These are phyloP conservation scores for Sporothrix pallida DNA, from an alignment of 2,329 filamentous ascomycete species.

Conservation along the genomic window DNA sequence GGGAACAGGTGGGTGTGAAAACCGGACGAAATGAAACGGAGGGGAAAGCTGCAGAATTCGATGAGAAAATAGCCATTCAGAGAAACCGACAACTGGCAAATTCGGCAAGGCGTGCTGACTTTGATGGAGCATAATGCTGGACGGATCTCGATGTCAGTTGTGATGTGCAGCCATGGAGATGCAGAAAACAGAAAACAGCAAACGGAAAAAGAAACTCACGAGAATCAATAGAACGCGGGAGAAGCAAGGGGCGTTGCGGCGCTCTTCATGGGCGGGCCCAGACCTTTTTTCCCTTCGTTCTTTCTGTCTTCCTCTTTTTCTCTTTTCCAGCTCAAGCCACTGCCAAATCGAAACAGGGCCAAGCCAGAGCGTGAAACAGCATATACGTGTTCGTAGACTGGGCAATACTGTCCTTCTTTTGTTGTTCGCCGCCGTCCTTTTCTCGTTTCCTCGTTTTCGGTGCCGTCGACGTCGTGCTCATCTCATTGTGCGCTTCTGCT, in stretches of 20 bases:
- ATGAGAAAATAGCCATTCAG: neutral
- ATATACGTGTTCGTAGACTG: neutral
- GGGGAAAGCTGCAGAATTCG: neutral
- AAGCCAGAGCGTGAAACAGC: constrained; percentile 25
- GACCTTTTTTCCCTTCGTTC: neutral
- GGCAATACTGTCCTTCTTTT: neutral
- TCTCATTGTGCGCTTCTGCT: constrained; percentile 2
- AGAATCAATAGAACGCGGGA: neutral
- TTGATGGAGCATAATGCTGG: neutral
- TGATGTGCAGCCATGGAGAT: neutral
- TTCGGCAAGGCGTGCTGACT: neutral
- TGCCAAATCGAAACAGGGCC: constrained; percentile 20
- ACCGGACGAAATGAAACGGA: constrained; percentile 2
- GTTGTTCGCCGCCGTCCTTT: no score
- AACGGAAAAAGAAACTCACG: neutral
- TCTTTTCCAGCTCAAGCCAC: neutral
- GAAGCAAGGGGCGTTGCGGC: neutral
- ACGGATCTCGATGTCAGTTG: neutral
- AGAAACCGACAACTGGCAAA: neutral
- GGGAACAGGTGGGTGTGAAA: neutral
- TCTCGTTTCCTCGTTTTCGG: no score
- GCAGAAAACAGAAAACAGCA: neutral
- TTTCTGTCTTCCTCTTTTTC: no score
- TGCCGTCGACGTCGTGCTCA: no score
- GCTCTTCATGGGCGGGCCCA: neutral